Evolutionary conservation across 2,329 filamentous ascomycete genomes (phyloP).

Genomic region (Xylaria polymorpha): DNA sequence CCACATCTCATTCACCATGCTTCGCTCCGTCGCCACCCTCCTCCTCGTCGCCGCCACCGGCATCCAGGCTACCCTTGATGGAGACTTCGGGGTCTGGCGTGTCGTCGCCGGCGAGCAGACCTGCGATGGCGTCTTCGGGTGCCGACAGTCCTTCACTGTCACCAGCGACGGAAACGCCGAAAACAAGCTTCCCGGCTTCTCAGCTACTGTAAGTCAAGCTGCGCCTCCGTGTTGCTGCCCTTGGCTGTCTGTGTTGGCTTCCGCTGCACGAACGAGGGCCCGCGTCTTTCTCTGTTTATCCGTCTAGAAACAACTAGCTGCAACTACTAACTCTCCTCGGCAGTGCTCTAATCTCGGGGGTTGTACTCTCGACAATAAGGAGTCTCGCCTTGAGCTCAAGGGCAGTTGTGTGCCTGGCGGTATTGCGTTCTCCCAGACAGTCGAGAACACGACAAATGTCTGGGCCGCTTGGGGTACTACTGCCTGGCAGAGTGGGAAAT

Average conservation of each 20-base stretch:
- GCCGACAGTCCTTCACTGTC: neutral
- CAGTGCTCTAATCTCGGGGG: constrained; percentile 4
- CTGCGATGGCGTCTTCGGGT: neutral
- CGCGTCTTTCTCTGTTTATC: neutral
- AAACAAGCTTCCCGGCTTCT: constrained; percentile 2
- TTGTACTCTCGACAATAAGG: neutral
- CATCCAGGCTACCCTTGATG: neutral
- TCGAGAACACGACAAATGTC: neutral
- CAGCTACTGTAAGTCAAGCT: neutral
- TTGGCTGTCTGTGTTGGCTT: no score
- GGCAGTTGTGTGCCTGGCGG: neutral
- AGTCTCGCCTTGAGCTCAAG: constrained; percentile 1
- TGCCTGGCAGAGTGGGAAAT: neutral
- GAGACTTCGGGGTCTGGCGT: constrained; percentile 4
- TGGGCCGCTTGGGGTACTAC: neutral
- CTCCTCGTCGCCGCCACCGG: constrained; percentile 3
- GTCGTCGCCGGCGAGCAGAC: neutral
- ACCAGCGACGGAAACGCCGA: constrained; percentile 9
- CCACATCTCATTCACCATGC: constrained; percentile 1
- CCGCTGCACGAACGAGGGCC: neutral
- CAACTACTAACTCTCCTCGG: neutral
- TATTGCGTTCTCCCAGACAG: neutral
- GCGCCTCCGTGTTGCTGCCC: neutral
- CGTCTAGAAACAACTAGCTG: neutral
- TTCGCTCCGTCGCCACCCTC: neutral